Conservation (phyloP, 2,329 filamentous ascomycete species). For the Penicillium aurantiogriseum region DNA sequence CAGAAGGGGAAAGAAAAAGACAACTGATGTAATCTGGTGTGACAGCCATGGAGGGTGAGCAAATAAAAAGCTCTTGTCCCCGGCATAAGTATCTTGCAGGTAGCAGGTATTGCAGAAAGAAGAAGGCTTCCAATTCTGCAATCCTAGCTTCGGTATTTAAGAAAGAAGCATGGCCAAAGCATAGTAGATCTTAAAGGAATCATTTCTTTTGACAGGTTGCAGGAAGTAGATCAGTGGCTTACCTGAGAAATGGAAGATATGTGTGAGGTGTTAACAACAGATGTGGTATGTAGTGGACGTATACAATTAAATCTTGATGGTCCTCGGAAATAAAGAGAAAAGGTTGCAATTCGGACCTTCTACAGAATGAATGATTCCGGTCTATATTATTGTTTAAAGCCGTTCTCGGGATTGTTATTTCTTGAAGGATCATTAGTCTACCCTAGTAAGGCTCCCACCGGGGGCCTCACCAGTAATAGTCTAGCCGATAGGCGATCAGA, state of each 20-base stretch:
- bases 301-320: background rate
- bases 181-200: background rate
- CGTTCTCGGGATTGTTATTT: background rate
- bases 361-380: background rate
- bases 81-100: constrained; percentile 18
- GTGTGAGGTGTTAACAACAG: background rate
- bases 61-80: constrained; percentile 11
- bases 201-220: constrained; percentile 5
- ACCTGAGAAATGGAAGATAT: constrained; percentile 4
- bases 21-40: constrained; percentile 26
- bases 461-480: background rate
- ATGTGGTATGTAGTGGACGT: background rate
- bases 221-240: constrained; percentile 12
- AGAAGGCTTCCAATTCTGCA: constrained; percentile 14
- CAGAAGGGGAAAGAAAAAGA: constrained; percentile 18
- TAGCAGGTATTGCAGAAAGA: constrained; percentile 23
- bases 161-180: background rate
- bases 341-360: constrained; percentile 1
- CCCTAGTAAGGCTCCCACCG: constrained; percentile 5
- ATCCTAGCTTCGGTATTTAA: constrained; percentile 13
- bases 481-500: constrained; percentile 16
- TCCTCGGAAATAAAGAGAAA: background rate
- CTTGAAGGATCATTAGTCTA: background rate
- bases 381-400: background rate
- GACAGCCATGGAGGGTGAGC: constrained; percentile 6